A percentile compares a stretch with the other conserved stretches of the same genome.
These are phyloP conservation scores for Pythium folliculosum DNA, from an alignment of 352 stramenopile species.

Conservation along the genomic window DNA sequence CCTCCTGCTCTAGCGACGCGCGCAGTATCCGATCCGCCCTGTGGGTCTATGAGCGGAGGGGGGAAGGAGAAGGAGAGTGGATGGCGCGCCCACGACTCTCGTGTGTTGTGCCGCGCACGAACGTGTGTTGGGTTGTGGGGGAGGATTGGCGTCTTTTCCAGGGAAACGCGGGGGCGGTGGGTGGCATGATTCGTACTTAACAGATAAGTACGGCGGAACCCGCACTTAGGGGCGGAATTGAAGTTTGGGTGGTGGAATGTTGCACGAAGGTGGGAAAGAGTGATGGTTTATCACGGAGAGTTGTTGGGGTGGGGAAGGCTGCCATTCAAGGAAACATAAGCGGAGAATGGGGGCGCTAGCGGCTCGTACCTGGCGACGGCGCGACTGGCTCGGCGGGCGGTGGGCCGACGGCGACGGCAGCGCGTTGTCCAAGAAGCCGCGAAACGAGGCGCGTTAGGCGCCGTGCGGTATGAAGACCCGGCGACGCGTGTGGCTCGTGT, in stretches of 20 bases:
- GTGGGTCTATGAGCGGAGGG: background rate
- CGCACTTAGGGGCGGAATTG: conserved; percentile 6
- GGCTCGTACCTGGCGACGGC: background rate
- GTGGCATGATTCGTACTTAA: conserved; percentile 13
- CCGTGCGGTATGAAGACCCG: background rate
- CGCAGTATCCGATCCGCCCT: too few relatives aligned
- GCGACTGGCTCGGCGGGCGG: background rate
- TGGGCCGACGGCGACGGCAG: background rate
- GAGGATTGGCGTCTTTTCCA: conserved; percentile 1
- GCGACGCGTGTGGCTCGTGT: background rate
- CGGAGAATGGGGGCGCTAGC: background rate
- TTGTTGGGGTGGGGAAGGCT: too few relatives aligned
- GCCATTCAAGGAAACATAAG: too few relatives aligned
- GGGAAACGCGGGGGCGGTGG: background rate
- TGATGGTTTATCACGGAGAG: conserved; percentile 3
- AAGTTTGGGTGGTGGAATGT: conserved; percentile 4
- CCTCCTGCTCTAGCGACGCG: too few relatives aligned
- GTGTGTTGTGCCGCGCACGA: background rate
- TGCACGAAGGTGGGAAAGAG: conserved; percentile 7
- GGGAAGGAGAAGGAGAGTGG: background rate
- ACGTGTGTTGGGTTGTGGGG: background rate
- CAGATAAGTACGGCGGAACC: background rate
- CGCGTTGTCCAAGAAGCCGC: background rate
- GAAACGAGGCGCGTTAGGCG: background rate
- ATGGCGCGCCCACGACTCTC: background rate